Conservation (phyloP, 495 filamentous ascomycete genomes). For the Evernia prunastri region DNA sequence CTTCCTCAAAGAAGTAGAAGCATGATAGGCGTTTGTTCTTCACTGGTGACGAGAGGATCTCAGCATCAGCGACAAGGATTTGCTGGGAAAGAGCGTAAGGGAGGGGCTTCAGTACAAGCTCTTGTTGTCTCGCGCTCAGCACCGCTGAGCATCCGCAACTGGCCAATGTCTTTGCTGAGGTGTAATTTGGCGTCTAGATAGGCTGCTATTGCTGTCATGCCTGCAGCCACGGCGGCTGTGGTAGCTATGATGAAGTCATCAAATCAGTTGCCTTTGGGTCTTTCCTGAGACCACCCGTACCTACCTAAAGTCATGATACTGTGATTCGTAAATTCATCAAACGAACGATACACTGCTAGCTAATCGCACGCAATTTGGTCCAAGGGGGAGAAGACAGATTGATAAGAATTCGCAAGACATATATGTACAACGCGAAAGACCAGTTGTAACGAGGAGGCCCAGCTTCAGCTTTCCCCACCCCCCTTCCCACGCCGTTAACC, state of each 20-base stretch:
- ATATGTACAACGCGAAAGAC: background rate
- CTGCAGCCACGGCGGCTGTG: slow-evolving; percentile 44
- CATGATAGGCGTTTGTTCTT: slow-evolving; percentile 46
- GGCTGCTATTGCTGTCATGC: slow-evolving; percentile 41
- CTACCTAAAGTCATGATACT: slow-evolving; percentile 13
- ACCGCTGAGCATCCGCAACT: slow-evolving; percentile 30
- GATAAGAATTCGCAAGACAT: background rate
- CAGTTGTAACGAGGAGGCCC: background rate
- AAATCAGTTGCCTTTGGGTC: background rate
- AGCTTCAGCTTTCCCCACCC: background rate
- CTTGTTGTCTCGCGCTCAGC: slow-evolving; percentile 36
- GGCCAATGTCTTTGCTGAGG: slow-evolving; percentile 51
- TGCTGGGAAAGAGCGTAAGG: slow-evolving; percentile 6
- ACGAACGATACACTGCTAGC: background rate
- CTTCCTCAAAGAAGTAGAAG: slow-evolving; percentile 60
- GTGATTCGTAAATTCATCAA: background rate
- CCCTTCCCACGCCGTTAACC: background rate
- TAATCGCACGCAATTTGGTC: background rate
- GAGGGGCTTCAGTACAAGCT: slow-evolving; percentile 26
- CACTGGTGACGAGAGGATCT: slow-evolving; percentile 30
- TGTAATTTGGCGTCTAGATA: slow-evolving; percentile 70
- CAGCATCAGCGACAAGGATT: background rate
- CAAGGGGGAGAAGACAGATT: background rate
- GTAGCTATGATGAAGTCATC: slow-evolving; percentile 27
- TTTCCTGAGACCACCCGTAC: background rate